Evolutionary conservation across 768 basidiomycete genomes (phyloP).

Genomic region (Phanerodontia chrysosporium): DNA sequence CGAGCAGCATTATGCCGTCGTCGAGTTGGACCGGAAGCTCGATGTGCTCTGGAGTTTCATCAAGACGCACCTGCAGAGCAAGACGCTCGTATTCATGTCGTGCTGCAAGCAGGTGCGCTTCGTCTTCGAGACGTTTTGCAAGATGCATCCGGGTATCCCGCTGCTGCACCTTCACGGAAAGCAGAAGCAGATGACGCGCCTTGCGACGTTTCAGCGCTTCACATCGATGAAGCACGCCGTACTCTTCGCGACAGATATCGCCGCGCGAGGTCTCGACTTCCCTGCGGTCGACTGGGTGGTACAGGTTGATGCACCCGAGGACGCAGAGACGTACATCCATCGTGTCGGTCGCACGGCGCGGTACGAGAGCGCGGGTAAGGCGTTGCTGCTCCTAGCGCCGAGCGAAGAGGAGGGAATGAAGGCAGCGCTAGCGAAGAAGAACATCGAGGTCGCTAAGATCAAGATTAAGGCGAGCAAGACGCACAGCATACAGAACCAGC

Average conservation of each 20-base stretch:
- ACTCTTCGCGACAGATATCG: conserved; percentile 93
- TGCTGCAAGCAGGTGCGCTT: conserved; percentile 97
- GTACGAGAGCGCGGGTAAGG: conserved; percentile 88
- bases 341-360: conserved; percentile 93
- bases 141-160: conserved; percentile 90
- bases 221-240: conserved; percentile 77
- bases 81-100: conserved; percentile 91
- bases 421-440: conserved; percentile 64
- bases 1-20: conserved; percentile 86
- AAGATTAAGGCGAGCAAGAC: conserved; percentile 89
- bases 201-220: conserved; percentile 82
- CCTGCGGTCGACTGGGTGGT: conserved; percentile 96
- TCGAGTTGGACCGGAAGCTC: conserved; percentile 82
- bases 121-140: conserved; percentile 91
- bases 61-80: conserved; percentile 87
- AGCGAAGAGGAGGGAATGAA: conserved; percentile 94
- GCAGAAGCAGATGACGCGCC: conserved; percentile 88
- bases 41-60: conserved; percentile 93
- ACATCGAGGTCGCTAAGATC: conserved; percentile 69
- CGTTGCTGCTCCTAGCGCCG: conserved; percentile 71
- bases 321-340: conserved; percentile 96
- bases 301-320: conserved; percentile 94
- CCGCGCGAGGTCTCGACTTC: conserved; percentile 94
- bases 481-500: conserved; percentile 75
- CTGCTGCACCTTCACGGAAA: conserved; percentile 95